These are phyloP conservation scores for Cyberlindnera misumaiensis DNA, from an alignment of 805 yeast genomes.

Conservation along the genomic window DNA sequence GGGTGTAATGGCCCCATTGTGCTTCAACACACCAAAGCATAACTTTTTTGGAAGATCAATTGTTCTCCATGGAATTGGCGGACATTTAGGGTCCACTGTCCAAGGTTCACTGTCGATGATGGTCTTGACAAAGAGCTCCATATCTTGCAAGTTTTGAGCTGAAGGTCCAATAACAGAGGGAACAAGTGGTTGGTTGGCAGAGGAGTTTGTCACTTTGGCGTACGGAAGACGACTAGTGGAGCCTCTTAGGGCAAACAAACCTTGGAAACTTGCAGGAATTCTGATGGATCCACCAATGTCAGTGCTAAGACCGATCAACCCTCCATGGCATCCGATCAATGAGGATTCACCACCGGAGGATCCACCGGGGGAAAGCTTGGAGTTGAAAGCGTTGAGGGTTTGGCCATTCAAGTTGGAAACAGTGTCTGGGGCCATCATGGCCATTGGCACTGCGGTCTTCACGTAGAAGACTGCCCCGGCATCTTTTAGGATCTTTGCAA, in stretches of 20 bases:
- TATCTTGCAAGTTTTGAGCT: constrained; percentile 28
- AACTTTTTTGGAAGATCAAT: constrained; percentile 27
- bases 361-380: constrained; percentile 41
- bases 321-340: constrained; percentile 34
- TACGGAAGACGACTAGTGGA: constrained; percentile 36
- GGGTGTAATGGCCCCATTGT: constrained; percentile 30
- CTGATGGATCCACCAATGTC: constrained; percentile 49
- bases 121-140: constrained; percentile 27
- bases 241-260: constrained; percentile 36
- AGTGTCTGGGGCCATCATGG: constrained; percentile 43
- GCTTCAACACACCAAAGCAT: constrained; percentile 38
- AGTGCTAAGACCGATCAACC: constrained; percentile 46
- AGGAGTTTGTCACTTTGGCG: constrained; percentile 19
- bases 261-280: constrained; percentile 38
- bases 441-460: constrained; percentile 47
- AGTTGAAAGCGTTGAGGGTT: constrained; percentile 37
- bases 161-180: constrained; percentile 42
- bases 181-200: constrained; percentile 12
- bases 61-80: constrained; percentile 34
- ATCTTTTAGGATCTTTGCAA: constrained; percentile 32
- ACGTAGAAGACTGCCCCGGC: constrained; percentile 48
- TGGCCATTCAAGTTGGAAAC: constrained; percentile 37
- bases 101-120: constrained; percentile 33
- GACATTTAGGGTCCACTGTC: constrained; percentile 32
- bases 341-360: constrained; percentile 50